Percentiles rank a stretch among this genome's conserved stretches.
These are phyloP conservation scores for Suillus plorans DNA, from an alignment of 768 basidiomycete species.

Conservation along the genomic window DNA sequence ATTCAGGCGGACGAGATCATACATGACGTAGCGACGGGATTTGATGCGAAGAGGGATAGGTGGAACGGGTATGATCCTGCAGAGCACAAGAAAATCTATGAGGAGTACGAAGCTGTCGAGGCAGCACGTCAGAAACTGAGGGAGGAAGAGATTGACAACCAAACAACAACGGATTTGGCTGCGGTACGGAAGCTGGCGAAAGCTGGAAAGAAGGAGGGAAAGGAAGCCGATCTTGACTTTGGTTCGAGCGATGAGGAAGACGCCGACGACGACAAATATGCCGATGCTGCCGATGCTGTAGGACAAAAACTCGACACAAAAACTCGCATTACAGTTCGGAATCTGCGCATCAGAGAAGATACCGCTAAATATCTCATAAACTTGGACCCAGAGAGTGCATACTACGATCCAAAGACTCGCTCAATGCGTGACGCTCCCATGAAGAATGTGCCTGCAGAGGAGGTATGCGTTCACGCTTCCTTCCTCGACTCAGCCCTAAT, in stretches of 20 bases:
- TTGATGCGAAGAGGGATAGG: slow-evolving; percentile 93
- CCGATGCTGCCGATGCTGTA: slow-evolving; percentile 95
- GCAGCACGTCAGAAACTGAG: slow-evolving; percentile 85
- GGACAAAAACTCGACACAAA: slow-evolving; percentile 98
- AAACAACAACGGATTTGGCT: slow-evolving; percentile 88
- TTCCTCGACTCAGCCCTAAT: slow-evolving; percentile 3
- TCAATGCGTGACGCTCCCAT: slow-evolving; percentile 98
- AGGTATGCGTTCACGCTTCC: slow-evolving; percentile 51
- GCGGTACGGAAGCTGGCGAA: slow-evolving; percentile 95
- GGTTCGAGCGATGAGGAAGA: slow-evolving; percentile 96
- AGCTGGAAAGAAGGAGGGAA: slow-evolving; percentile 72
- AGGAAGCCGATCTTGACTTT: slow-evolving; percentile 84
- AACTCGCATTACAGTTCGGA: slow-evolving; percentile 96
- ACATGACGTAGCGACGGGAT: slow-evolving; percentile 74
- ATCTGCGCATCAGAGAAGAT: slow-evolving; percentile 97
- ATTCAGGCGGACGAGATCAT: slow-evolving; percentile 91
- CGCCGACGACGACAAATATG: slow-evolving; percentile 97
- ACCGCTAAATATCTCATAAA: slow-evolving; percentile 99
- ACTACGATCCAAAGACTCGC: slow-evolving; percentile 99
- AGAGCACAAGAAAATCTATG: slow-evolving; percentile 83
- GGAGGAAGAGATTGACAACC: slow-evolving; percentile 98
- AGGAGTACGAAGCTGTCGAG: slow-evolving; percentile 93
- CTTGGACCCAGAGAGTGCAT: slow-evolving; percentile 91
- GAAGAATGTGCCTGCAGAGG: slow-evolving; percentile 76
- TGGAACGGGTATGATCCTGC: slow-evolving; percentile 98